A percentile compares a stretch with the other conserved stretches of the same genome.
Conservation (phyloP, 2,329 filamentous ascomycete species). For the Drechslera avenae region DNA sequence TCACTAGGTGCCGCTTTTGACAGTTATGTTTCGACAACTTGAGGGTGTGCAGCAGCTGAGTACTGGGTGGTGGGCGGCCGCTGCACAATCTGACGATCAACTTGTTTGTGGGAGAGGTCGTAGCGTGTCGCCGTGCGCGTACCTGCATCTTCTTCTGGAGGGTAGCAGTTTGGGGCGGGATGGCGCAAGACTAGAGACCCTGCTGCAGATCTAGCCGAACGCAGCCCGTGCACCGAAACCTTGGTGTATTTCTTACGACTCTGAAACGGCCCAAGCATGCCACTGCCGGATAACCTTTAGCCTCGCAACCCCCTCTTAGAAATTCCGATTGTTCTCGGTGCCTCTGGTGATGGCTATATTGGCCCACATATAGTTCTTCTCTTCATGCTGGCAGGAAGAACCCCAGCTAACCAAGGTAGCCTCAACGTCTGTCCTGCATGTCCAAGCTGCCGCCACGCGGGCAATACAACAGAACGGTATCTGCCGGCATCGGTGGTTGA, state of each 20-base stretch:
- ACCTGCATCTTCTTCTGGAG: constrained; percentile 11
- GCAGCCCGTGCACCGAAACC: constrained; percentile 25
- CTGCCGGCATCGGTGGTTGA: too few relatives aligned
- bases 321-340: constrained; percentile 1
- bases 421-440: background rate
- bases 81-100: background rate
- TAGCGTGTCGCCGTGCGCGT: background rate
- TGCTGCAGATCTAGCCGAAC: constrained; percentile 28
- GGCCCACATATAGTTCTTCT: background rate
- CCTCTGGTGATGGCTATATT: background rate
- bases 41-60: background rate
- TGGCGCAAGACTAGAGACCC: constrained; percentile 16
- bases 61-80: background rate
- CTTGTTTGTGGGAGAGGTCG: background rate
- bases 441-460: background rate
- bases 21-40: constrained; percentile 2
- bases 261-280: constrained; percentile 24
- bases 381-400: background rate
- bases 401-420: too few relatives aligned
- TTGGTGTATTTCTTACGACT: constrained; percentile 21
- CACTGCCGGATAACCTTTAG: constrained; percentile 7
- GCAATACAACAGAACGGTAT: too few relatives aligned
- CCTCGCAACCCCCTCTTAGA: background rate
- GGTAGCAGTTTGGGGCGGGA: constrained; percentile 13
- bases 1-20: constrained; percentile 18